phyloP scores from a whole-genome alignment of 1,139 yeast species.

The Lodderomyces margitis region DNA sequence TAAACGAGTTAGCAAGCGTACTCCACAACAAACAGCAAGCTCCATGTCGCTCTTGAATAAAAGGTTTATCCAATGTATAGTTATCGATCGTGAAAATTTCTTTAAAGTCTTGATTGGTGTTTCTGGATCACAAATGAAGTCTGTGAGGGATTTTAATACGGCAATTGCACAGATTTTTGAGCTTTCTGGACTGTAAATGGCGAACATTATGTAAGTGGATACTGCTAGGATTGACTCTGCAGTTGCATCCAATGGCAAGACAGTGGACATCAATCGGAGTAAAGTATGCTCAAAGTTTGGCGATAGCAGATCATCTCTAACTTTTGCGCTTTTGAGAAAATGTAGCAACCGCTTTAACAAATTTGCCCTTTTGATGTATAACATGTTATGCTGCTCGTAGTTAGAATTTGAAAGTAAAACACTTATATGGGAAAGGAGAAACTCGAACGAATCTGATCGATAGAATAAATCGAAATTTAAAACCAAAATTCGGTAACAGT shows the following conservation, averaged over 20 bases:
- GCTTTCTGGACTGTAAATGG: slow-evolving; percentile 30
- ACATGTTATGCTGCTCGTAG: slow-evolving; percentile 46
- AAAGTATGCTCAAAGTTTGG: slow-evolving; percentile 20
- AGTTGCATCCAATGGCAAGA: slow-evolving; percentile 33
- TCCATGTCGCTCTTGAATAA: slow-evolving; percentile 41
- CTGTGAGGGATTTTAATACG: slow-evolving; percentile 30
- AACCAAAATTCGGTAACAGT: slow-evolving; percentile 29
- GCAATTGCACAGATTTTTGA: slow-evolving; percentile 31
- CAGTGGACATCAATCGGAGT: slow-evolving; percentile 19
- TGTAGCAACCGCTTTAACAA: slow-evolving; percentile 53
- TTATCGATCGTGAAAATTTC: slow-evolving; percentile 55
- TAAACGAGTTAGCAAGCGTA: slow-evolving; percentile 50
- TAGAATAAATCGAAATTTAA: slow-evolving; percentile 36
- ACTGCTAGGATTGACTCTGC: slow-evolving; percentile 37
- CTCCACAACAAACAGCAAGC: slow-evolving; percentile 43
- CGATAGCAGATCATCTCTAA: slow-evolving; percentile 15
- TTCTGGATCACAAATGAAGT: slow-evolving; percentile 28
- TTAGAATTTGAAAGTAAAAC: slow-evolving; percentile 53
- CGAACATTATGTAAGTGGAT: slow-evolving; percentile 35
- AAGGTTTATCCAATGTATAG: slow-evolving; percentile 66
- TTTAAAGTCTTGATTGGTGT: slow-evolving; percentile 37
- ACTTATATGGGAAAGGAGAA: slow-evolving; percentile 54
- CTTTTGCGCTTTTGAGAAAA: slow-evolving; percentile 38
- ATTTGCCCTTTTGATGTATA: slow-evolving; percentile 52
- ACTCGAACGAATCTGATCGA: slow-evolving; percentile 44